Evolutionary conservation across 129 eudicot genomes (phyloP), one percentile per base, ranked within the genome.

Genomic region (Centaurea solstitialis): DNA sequence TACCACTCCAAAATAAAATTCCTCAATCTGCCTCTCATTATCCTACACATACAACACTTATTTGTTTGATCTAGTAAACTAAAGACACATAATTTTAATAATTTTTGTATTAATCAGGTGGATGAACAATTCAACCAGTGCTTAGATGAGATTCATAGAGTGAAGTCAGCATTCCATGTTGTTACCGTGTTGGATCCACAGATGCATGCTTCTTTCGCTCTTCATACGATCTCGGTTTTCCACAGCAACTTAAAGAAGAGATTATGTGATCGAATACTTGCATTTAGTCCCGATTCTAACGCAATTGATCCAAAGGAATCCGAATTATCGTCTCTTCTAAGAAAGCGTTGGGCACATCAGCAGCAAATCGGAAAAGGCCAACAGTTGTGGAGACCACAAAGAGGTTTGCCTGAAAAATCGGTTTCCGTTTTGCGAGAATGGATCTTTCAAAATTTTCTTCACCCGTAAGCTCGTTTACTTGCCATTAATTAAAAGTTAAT

Each of bases 181-280:
- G 93, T 90, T 37, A 81, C 97, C n/a, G 92, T 87, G 76, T 57
- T 91, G 84, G 93, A 91, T 77, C 97, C 93, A 22, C 87, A 81
- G 22, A 69, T 87, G 71, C 93, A 91, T 22, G 75, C 93, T 28
- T 87, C 85, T 65, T 89, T 89, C 66, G 88, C 89, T 24, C 93
- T 91, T 68, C 91, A 80, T 45, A 84, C 88, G 20, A 61, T 91
- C 73, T 87, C 93, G 1, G 38, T 79, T 76, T 78, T 84, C 86
- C 87, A 87, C 80, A 89, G 86, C 39, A 87, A 67, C 73, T 84
- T 91, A 43, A 74, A 87, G 74, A 90, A 87, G 81, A 89, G 92
- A 81, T 89, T 91, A 50, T 87, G 97, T 83, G 81, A 83, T 70
- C 78, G 81, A 59, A 91, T 91, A 37, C 88, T 91, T 26, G 81